Percentiles rank a stretch among this genome's conserved stretches.
phyloP scores from a whole-genome alignment of 2,329 filamentous ascomycete species.

The Basipetospora chlamydospora region DNA sequence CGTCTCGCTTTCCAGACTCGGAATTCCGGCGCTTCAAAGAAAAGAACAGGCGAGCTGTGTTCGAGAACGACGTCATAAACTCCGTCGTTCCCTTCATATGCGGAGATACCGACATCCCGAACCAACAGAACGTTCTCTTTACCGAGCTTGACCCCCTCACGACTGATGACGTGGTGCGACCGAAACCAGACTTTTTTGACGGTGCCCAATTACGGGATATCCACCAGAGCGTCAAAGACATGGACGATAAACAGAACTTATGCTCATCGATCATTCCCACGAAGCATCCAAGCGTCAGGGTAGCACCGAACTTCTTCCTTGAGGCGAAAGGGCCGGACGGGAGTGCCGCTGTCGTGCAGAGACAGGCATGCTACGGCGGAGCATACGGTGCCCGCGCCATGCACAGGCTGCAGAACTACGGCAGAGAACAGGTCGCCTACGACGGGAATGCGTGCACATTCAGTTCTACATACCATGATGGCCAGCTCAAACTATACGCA shows the following conservation, averaged over 20 bases:
- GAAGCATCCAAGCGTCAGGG: slow-evolving; percentile 14
- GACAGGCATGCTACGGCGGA: slow-evolving; percentile 23
- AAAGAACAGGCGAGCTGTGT: slow-evolving; percentile 12
- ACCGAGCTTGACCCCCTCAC: slow-evolving; percentile 20
- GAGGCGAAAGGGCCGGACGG: slow-evolving; percentile 23
- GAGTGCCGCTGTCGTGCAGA: slow-evolving; percentile 14
- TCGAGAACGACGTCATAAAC: slow-evolving; percentile 5
- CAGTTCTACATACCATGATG: slow-evolving; percentile 11
- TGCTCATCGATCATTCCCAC: slow-evolving; percentile 15
- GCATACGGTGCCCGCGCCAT: slow-evolving; percentile 22
- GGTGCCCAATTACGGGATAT: slow-evolving; percentile 15
- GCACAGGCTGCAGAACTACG: slow-evolving; percentile 21
- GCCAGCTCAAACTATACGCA: slow-evolving; percentile 1
- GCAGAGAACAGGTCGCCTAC: slow-evolving; percentile 15
- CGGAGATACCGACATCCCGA: background rate
- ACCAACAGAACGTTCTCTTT: slow-evolving; percentile 15
- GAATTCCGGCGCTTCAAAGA: slow-evolving; percentile 2
- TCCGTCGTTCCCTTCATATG: background rate
- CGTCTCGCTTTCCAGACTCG: background rate
- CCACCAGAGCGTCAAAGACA: slow-evolving; percentile 11
- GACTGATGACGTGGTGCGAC: slow-evolving; percentile 14
- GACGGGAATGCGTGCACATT: slow-evolving; percentile 24
- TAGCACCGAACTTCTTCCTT: slow-evolving; percentile 26
- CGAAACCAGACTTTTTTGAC: slow-evolving; percentile 19
- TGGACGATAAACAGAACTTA: slow-evolving; percentile 11